A percentile compares a stretch with the other conserved stretches of the same genome.
These are phyloP conservation scores for Ceratocystis diversiconidia DNA, from an alignment of 2,329 filamentous ascomycete genomes.

Conservation along the genomic window DNA sequence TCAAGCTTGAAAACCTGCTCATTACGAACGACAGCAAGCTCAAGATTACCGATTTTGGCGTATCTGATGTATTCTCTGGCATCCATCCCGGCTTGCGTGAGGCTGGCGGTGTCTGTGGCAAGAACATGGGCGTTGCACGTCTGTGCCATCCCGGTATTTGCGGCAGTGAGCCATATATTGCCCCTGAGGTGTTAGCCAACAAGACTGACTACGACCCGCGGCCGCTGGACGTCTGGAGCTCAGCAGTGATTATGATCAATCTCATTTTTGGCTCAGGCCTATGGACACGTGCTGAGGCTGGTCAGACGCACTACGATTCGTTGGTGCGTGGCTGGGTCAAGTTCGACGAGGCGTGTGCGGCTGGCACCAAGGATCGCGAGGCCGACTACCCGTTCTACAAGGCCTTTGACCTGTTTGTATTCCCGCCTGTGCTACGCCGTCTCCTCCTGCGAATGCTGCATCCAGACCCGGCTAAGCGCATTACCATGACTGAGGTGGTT, in stretches of 20 bases:
- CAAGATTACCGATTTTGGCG: conserved; percentile 86
- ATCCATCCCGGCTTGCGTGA: conserved; percentile 65
- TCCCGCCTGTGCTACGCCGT: conserved; percentile 53
- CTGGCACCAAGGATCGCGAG: conserved; percentile 5
- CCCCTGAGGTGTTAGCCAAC: conserved; percentile 67
- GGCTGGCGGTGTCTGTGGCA: conserved; percentile 58
- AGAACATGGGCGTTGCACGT: conserved; percentile 55
- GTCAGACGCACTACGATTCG: conserved; percentile 45
- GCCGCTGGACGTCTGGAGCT: conserved; percentile 73
- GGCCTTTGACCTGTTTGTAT: conserved; percentile 50
- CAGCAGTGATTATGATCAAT: conserved; percentile 68
- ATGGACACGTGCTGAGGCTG: conserved; percentile 54
- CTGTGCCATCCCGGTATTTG: conserved; percentile 68
- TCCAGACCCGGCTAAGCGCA: conserved; percentile 57
- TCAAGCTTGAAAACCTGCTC: conserved; percentile 79
- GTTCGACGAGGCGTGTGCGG: conserved; percentile 34
- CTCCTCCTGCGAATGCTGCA: conserved; percentile 72
- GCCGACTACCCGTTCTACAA: conserved; percentile 48
- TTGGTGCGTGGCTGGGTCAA: conserved; percentile 55
- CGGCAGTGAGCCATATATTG: conserved; percentile 74
- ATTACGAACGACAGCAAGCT: conserved; percentile 66
- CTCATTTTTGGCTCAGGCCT: conserved; percentile 58
- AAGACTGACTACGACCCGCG: conserved; percentile 55
- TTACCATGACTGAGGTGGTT: conserved; percentile 53
- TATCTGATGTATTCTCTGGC: conserved; percentile 72